Base-by-base conservation (phyloP, 1,284 basidiomycete genomes). In the Boletus mariae region DNA sequence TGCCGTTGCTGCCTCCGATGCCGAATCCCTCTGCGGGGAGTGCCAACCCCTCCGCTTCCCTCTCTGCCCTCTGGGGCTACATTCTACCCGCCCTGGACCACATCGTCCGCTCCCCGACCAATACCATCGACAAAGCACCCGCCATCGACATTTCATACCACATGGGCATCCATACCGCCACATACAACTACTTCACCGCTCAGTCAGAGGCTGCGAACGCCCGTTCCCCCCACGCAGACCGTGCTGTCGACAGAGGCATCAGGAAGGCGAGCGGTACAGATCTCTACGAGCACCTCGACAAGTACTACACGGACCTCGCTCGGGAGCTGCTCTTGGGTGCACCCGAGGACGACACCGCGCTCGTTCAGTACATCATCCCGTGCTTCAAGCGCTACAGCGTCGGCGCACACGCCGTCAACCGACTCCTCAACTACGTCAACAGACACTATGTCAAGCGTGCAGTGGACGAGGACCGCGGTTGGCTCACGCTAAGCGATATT, bases 131-230 rank as follows among this genome's bases (percentile, higher is more conserved):
- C 56, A 85, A 83, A 62, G 80, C 85, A 5, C 86, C 87, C 32
- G 71, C 83, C 12, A 82, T 90, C 61, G 85, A 87, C 58, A 78
- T 85, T 54, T 77, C 74, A 25, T 86, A 85, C 60, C 86, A 88
- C 62, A 81, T 85, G 67, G 84, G 85, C 53, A 84, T 90, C 44
- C 85, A 89, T 69, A 86, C 87, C 23, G 84, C 85, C 26, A 83
- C 82, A 51, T 90, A 89, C 75, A 87, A 88, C 73, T 89, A 87
- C 78, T 87, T 88, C 67, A 85, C 84, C 46, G 67, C 80, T 17
- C 79, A 84, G 67, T 78, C 76, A 57, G 81, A 84, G 61, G 68
- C 70, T 49, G 63, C 71, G 47, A 71, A 70, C 41, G 46, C 64
- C 43, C 60, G 60, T 20, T 20, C 2, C 28, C 60, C 42, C 1